These are phyloP conservation scores for Apostasia ramifera DNA, from an alignment of 106 monocot species.

Conservation along the genomic window DNA sequence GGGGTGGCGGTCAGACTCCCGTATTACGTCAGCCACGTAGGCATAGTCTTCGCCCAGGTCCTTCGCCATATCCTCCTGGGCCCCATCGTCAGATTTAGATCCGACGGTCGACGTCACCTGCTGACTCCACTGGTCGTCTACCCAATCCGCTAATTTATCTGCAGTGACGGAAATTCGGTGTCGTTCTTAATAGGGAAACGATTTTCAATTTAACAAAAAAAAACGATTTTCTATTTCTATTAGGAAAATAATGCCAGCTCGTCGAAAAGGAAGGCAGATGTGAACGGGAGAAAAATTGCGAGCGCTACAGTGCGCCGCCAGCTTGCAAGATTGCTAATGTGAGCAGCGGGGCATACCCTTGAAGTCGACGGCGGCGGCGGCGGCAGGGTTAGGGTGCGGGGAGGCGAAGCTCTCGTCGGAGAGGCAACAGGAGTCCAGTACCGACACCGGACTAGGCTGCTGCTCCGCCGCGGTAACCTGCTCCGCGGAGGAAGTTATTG, in stretches of 20 bases:
- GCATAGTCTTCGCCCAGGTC: slow-evolving; percentile 50
- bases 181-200: neutral
- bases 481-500: slow-evolving; percentile 43
- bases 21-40: slow-evolving; percentile 54
- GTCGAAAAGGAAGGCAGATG: neutral
- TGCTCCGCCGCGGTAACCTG: slow-evolving; percentile 31
- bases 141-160: slow-evolving; percentile 34
- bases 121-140: slow-evolving; percentile 19
- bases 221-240: no score
- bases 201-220: no score
- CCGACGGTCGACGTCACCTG: slow-evolving; percentile 2
- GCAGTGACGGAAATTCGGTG: neutral
- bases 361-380: slow-evolving; percentile 48
- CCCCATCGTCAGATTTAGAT: slow-evolving; percentile 10
- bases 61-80: slow-evolving; percentile 2
- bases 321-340: neutral
- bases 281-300: no score
- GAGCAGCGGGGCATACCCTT: slow-evolving; percentile 21
- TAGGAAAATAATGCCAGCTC: neutral
- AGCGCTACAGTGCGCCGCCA: neutral
- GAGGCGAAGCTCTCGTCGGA: slow-evolving; percentile 38
- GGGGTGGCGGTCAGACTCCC: neutral
- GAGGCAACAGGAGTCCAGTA: slow-evolving; percentile 65
- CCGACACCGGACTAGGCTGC: slow-evolving; percentile 95
- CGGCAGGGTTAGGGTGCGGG: slow-evolving; percentile 22